A percentile compares a stretch with the other conserved stretches of the same genome.
phyloP scores from a whole-genome alignment of 352 stramenopile genomes.

The Pythium apleroticum region DNA sequence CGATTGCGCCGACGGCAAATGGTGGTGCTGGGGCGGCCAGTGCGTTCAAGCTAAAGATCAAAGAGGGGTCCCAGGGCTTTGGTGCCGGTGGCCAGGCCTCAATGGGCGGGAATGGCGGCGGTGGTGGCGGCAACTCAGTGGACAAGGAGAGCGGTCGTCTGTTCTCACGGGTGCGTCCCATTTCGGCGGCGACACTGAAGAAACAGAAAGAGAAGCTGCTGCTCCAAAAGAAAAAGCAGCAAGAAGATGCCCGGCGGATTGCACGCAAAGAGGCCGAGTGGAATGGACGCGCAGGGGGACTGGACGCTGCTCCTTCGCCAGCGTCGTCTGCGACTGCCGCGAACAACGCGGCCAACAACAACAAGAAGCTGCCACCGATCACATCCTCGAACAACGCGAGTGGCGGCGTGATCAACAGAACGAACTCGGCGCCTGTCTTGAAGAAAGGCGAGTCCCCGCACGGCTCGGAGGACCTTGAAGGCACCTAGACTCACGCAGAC shows the following conservation, averaged over 20 bases:
- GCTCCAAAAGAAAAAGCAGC: conserved; percentile 58
- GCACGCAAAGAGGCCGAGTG: conserved; percentile 77
- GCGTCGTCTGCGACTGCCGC: neutral
- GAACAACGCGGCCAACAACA: conserved; percentile 9
- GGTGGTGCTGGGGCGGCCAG: conserved; percentile 25
- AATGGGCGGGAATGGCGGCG: neutral
- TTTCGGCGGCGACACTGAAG: conserved; percentile 69
- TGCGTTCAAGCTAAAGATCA: conserved; percentile 63
- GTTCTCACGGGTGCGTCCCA: conserved; percentile 54
- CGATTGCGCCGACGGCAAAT: neutral
- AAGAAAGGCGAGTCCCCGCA: conserved; percentile 44
- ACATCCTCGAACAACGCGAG: conserved; percentile 8
- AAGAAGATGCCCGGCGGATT: conserved; percentile 54
- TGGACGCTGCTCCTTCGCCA: conserved; percentile 43
- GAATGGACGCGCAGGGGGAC: conserved; percentile 66
- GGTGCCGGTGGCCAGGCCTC: neutral
- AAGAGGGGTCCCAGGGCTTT: conserved; percentile 27
- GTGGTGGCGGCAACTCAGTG: conserved; percentile 13
- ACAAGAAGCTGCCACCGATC: conserved; percentile 75
- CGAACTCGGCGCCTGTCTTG: conserved; percentile 61
- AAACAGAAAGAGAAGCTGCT: conserved; percentile 69
- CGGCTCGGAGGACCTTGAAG: conserved; percentile 23
- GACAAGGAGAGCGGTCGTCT: conserved; percentile 62
- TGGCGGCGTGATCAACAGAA: conserved; percentile 38
- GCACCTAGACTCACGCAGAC: conserved; percentile 2